Evolutionary conservation across 345 rosid genomes (phyloP), one percentile per base, ranked within the genome.

Genomic region (Barbarea vulgaris): DNA sequence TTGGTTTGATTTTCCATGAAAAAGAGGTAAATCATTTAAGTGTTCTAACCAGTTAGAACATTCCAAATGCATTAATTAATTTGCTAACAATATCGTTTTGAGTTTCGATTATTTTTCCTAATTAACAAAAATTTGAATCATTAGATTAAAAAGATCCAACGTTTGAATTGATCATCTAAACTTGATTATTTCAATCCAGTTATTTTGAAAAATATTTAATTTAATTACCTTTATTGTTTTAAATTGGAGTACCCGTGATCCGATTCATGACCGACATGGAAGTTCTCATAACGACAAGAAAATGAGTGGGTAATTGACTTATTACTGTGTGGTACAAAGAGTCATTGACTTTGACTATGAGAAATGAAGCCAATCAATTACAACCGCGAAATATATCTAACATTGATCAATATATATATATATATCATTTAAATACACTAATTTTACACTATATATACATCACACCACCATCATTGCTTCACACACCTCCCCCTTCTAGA

Each of bases 391-490:
- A 25, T 6, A 60, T 39, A 15, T 56, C 37, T 44, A 64, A 74
- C 48, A 34, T 27, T 36, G 24, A 57, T 18, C n/a, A 39, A 25
- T 42, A 41, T 5, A 39, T 39, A n/a, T n/a, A n/a, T n/a, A 41
- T 41, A 25, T 46, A 34, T 46, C 65, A 65, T 37, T 59, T 30
- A n/a, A 6, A 60, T 59, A 37, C 18, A 57, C 46, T 33, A 36
- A 34, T 3, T 6, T 30, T 30, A 19, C 79, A 76, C 56, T 76
- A 76, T 76, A 76, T 68, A 76, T 60, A 76, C 62, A 52, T 68
- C 63, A 68, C 52, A 67, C 19, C 24, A 8, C 11, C 61, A 31
- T 64, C 28, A 75, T 24, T 48, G 42, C 31, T 57, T 64, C 78
- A 75, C 67, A 66, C 65, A 64, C 24, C 70, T 31, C 61, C 33